Conservation (phyloP, 139 green algal genomes). For the Closterium sp. region DNA sequence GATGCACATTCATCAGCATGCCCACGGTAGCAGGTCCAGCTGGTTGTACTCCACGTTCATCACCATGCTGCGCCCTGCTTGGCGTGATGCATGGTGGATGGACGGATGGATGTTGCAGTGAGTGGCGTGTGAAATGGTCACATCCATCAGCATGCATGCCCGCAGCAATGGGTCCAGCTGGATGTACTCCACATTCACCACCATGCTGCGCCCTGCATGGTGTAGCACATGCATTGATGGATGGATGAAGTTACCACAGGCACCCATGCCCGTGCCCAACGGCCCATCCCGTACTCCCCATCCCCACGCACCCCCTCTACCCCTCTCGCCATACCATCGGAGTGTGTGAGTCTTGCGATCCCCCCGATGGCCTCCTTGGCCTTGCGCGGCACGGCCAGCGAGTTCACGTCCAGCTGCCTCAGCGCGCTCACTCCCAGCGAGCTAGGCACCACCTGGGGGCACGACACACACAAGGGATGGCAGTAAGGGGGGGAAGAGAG, state of each 20-base stretch:
- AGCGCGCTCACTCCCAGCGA: slow-evolving; percentile 77
- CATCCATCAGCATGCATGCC: too few species aligned
- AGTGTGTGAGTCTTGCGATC: slow-evolving; percentile 56
- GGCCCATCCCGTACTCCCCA: background rate
- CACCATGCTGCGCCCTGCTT: background rate
- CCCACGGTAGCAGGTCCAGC: slow-evolving; percentile 64
- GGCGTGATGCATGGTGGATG: too few species aligned
- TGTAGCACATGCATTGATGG: too few species aligned
- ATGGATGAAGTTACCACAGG: too few species aligned
- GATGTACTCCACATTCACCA: background rate
- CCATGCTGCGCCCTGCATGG: background rate
- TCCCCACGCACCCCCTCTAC: too few species aligned
- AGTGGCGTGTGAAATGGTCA: too few species aligned
- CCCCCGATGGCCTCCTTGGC: slow-evolving; percentile 93
- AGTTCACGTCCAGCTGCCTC: slow-evolving; percentile 89
- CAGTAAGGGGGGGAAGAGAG: too few species aligned
- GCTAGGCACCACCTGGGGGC: slow-evolving; percentile 67
- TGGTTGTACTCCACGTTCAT: background rate
- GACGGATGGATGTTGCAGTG: background rate
- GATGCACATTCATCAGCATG: too few species aligned
- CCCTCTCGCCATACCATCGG: slow-evolving; percentile 58
- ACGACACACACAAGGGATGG: too few species aligned
- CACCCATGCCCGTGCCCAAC: background rate
- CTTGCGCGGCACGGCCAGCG: slow-evolving; percentile 83
- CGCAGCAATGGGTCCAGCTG: slow-evolving; percentile 66